phyloP scores from a whole-genome alignment of 2,329 filamentous ascomycete genomes.

The Fusarium sp. region DNA sequence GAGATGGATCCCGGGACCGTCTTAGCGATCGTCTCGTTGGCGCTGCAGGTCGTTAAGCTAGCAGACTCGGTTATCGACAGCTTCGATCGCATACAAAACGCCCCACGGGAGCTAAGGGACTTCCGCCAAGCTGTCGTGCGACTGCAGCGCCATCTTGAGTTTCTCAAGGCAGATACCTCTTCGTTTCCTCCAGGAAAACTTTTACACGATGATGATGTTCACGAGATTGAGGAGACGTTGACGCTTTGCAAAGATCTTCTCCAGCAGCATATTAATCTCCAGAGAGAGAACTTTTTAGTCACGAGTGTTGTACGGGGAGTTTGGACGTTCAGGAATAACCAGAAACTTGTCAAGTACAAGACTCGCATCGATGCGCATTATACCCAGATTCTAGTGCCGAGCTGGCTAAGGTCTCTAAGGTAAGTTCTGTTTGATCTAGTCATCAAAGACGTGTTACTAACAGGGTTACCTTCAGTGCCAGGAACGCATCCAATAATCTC shows the following conservation, averaged over 20 bases:
- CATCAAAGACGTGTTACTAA: background rate
- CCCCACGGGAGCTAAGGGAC: slow-evolving; percentile 24
- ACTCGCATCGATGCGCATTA: slow-evolving; percentile 13
- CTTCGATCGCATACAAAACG: slow-evolving; percentile 26
- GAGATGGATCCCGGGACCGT: slow-evolving; percentile 11
- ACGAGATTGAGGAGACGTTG: slow-evolving; percentile 13
- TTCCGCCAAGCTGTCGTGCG: slow-evolving; percentile 21
- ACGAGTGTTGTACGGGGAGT: slow-evolving; percentile 8
- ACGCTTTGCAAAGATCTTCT: slow-evolving; percentile 1
- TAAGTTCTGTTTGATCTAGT: accelerated
- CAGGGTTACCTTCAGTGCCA: background rate
- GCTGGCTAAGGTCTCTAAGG: slow-evolving; percentile 7
- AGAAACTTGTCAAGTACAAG: slow-evolving; percentile 17
- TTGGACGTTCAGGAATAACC: slow-evolving; percentile 7
- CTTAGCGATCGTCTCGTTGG: slow-evolving; percentile 16
- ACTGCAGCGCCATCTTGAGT: slow-evolving; percentile 22
- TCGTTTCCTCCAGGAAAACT: background rate
- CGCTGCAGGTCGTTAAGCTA: slow-evolving; percentile 16
- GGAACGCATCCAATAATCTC: background rate
- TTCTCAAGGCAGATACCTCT: slow-evolving; percentile 1
- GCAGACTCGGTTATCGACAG: slow-evolving; percentile 21
- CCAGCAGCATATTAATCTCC: background rate
- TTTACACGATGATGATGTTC: slow-evolving; percentile 4
- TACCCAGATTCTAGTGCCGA: slow-evolving; percentile 7
- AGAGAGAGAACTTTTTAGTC: background rate